Evolutionary conservation across 768 basidiomycete genomes (phyloP).

Genomic region (Calocybe indica): DNA sequence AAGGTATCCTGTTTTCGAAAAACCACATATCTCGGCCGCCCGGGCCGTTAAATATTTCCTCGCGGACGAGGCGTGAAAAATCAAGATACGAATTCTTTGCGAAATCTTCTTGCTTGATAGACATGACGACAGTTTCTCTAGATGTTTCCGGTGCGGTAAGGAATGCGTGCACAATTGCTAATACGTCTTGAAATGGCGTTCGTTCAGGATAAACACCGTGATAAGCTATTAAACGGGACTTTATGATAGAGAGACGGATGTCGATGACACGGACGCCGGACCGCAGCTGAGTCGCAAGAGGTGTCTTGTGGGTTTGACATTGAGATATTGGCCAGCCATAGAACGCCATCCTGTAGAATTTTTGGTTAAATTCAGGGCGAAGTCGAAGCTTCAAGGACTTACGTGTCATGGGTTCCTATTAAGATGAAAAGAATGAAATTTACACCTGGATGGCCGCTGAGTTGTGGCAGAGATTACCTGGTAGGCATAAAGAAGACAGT

Average conservation of each 20-base stretch:
- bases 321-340: conserved; percentile 85
- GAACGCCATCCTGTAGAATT: conserved; percentile 59
- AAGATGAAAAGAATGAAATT: conserved; percentile 1
- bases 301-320: conserved; percentile 65
- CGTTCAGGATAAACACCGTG: conserved; percentile 74
- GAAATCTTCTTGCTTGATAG: conserved; percentile 84
- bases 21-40: conserved; percentile 69
- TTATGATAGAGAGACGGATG: conserved; percentile 66
- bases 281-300: conserved; percentile 62
- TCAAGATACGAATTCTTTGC: conserved; percentile 31
- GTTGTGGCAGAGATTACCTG: conserved; percentile 40
- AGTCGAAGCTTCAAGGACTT: conserved; percentile 16
- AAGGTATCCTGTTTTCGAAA: conserved; percentile 75
- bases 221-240: conserved; percentile 64
- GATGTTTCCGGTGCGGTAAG: conserved; percentile 50
- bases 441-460: no score
- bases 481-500: conserved; percentile 71
- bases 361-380: background rate
- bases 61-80: conserved; percentile 63
- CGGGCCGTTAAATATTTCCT: conserved; percentile 54
- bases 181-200: conserved; percentile 60
- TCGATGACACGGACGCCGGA: conserved; percentile 81
- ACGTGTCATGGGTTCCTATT: conserved; percentile 68
- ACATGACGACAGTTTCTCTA: conserved; percentile 78
- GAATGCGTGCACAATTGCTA: conserved; percentile 56